phyloP scores from a whole-genome alignment of 129 eudicot species.

The Saussurea involucrata region DNA sequence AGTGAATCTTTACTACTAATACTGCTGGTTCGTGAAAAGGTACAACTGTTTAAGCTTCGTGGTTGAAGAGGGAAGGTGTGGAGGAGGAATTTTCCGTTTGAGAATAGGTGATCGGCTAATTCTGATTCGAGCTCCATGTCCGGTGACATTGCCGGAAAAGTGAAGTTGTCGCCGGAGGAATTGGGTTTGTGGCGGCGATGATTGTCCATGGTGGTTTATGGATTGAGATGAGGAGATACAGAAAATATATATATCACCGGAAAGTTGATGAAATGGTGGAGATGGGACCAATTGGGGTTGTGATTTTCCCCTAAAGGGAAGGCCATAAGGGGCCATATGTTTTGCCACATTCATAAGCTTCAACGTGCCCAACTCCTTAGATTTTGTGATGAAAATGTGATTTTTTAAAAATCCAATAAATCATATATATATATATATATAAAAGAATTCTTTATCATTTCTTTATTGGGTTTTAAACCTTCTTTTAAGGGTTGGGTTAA shows the following conservation, averaged over 20 bases:
- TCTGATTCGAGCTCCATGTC: slow-evolving; percentile 32
- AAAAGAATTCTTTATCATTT: no score
- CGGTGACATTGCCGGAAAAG: slow-evolving; percentile 45
- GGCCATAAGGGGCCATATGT: slow-evolving; percentile 35
- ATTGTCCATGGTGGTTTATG: slow-evolving; percentile 35
- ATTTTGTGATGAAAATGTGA: slow-evolving; percentile 22
- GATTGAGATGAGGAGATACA: slow-evolving; percentile 6
- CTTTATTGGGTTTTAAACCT: no score
- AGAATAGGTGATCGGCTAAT: slow-evolving; percentile 69
- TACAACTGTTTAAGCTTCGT: slow-evolving; percentile 6
- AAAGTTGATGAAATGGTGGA: slow-evolving; percentile 29
- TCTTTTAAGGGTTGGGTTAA: no score
- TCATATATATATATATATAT: neutral
- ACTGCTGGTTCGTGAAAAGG: slow-evolving; percentile 47
- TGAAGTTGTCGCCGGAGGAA: slow-evolving; percentile 53
- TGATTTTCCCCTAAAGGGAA: slow-evolving; percentile 41
- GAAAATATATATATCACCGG: slow-evolving; percentile 22
- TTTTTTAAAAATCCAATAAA: neutral
- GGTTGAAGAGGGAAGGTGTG: slow-evolving; percentile 53
- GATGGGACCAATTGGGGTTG: slow-evolving; percentile 32
- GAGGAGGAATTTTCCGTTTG: slow-evolving; percentile 60
- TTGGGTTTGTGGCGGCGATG: slow-evolving; percentile 24
- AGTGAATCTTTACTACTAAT: slow-evolving; percentile 46
- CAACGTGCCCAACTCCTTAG: slow-evolving; percentile 38
- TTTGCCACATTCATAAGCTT: slow-evolving; percentile 38